Percentiles rank a stretch among this genome's conserved stretches.
Evolutionary conservation across 2,329 filamentous ascomycete genomes (phyloP).

Genomic region (Fusarium metavorans): DNA sequence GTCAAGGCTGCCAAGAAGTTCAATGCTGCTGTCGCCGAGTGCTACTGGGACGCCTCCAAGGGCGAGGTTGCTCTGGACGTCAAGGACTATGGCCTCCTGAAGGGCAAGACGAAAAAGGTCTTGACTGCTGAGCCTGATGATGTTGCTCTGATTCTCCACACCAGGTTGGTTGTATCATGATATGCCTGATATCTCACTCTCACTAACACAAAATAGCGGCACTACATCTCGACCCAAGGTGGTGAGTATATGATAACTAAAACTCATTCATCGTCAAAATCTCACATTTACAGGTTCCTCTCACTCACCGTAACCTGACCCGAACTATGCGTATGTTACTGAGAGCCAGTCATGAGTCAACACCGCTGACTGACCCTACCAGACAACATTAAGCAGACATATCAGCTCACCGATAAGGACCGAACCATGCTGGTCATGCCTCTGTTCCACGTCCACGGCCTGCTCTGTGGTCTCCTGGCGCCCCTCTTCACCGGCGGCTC

Average conservation of each 20-base stretch:
- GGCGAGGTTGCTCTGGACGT: slow-evolving; percentile 80
- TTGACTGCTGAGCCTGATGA: slow-evolving; percentile 76
- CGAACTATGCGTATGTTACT: slow-evolving; percentile 75
- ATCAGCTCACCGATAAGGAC: slow-evolving; percentile 76
- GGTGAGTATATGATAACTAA: slow-evolving; percentile 57
- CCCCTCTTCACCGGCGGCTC: slow-evolving; percentile 82
- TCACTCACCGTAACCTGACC: slow-evolving; percentile 84
- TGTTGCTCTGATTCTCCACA: slow-evolving; percentile 84
- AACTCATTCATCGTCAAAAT: neutral
- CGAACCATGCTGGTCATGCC: slow-evolving; percentile 92
- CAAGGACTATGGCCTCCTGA: slow-evolving; percentile 78
- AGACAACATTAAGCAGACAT: slow-evolving; percentile 84
- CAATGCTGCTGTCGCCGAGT: slow-evolving; percentile 86
- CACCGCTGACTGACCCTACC: slow-evolving; percentile 40
- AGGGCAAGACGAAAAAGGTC: slow-evolving; percentile 56
- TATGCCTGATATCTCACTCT: slow-evolving; percentile 36
- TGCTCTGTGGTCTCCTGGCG: slow-evolving; percentile 84
- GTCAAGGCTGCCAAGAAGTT: slow-evolving; percentile 84
- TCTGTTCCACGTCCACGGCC: slow-evolving; percentile 90
- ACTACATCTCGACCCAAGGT: slow-evolving; percentile 90
- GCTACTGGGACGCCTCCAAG: slow-evolving; percentile 77
- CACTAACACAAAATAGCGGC: slow-evolving; percentile 60
- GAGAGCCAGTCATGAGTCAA: neutral
- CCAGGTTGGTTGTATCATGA: slow-evolving; percentile 58
- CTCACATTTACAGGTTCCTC: slow-evolving; percentile 67